phyloP scores from a whole-genome alignment of 179 eudicot species.

The Gypsophila paniculata region DNA sequence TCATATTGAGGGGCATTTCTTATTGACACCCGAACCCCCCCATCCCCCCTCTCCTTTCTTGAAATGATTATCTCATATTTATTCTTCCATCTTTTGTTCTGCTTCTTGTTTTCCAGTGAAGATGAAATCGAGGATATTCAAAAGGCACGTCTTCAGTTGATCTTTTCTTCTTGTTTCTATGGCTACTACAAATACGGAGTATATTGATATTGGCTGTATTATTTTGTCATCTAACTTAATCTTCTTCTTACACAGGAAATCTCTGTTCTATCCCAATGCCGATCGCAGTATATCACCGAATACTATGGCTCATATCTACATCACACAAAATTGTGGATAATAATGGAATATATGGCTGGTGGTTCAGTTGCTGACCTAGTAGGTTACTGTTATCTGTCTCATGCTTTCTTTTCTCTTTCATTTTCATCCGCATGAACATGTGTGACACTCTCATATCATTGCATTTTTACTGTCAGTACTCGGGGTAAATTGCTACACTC shows the following conservation, averaged over 20 bases:
- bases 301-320: slow-evolving; percentile 85
- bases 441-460: too few species aligned
- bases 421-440: too few species aligned
- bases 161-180: neutral
- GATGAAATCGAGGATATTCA: slow-evolving; percentile 98
- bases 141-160: slow-evolving; percentile 45
- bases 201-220: slow-evolving; percentile 4
- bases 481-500: too few species aligned
- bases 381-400: slow-evolving; percentile 35
- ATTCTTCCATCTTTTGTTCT: slow-evolving; percentile 13
- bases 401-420: neutral
- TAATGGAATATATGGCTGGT: slow-evolving; percentile 99
- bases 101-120: slow-evolving; percentile 50
- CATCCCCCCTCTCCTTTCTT: too few species aligned
- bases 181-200: too few species aligned
- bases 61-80: slow-evolving; percentile 6
- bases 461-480: too few species aligned
- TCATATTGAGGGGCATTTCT: too few species aligned
- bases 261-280: slow-evolving; percentile 85
- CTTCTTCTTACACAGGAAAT: slow-evolving; percentile 63
- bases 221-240: slow-evolving; percentile 12
- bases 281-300: slow-evolving; percentile 87
- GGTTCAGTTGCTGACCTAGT: slow-evolving; percentile 98
- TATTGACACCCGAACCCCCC: too few species aligned
- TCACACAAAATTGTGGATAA: slow-evolving; percentile 87